These are phyloP conservation scores for Phytophthora sansomeana DNA, from an alignment of 352 stramenopile genomes.

Conservation along the genomic window DNA sequence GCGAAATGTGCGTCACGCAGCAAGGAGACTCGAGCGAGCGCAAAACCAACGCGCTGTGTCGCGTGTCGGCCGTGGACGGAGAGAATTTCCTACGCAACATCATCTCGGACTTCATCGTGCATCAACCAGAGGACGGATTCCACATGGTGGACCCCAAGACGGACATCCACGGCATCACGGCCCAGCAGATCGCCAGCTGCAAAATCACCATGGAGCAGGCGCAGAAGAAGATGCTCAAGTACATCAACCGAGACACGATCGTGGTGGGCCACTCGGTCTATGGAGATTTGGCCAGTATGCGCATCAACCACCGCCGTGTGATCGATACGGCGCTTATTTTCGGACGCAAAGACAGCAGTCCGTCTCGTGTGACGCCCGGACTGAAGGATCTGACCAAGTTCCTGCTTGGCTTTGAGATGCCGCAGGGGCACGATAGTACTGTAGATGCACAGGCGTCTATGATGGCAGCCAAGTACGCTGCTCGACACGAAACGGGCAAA, in stretches of 20 bases:
- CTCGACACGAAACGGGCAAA: constrained; percentile 53
- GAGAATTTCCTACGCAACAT: constrained; percentile 80
- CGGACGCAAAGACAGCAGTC: constrained; percentile 56
- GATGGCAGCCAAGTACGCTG: constrained; percentile 85
- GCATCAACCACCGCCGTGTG: constrained; percentile 78
- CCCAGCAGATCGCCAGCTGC: constrained; percentile 69
- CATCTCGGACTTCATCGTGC: constrained; percentile 83
- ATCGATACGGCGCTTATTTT: constrained; percentile 89
- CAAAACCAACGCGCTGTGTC: constrained; percentile 72
- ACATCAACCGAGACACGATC: constrained; percentile 83
- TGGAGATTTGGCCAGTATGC: constrained; percentile 75
- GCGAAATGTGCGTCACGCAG: constrained; percentile 87
- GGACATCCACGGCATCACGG: constrained; percentile 86
- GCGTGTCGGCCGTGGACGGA: constrained; percentile 84
- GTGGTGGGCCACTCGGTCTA: constrained; percentile 85
- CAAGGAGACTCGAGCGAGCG: constrained; percentile 30
- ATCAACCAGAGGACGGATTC: constrained; percentile 72
- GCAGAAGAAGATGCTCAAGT: constrained; percentile 89
- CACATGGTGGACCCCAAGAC: constrained; percentile 81
- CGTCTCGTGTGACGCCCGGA: constrained; percentile 56
- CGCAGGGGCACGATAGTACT: constrained; percentile 84
- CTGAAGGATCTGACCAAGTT: constrained; percentile 84
- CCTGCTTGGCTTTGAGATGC: constrained; percentile 86
- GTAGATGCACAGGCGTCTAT: constrained; percentile 89
- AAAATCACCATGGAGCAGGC: constrained; percentile 80